Percentiles rank a stretch among this genome's conserved stretches.
These are phyloP conservation scores for Toxoplasma gondii DNA, from an alignment of 169 alveolate genomes.

Conservation along the genomic window DNA sequence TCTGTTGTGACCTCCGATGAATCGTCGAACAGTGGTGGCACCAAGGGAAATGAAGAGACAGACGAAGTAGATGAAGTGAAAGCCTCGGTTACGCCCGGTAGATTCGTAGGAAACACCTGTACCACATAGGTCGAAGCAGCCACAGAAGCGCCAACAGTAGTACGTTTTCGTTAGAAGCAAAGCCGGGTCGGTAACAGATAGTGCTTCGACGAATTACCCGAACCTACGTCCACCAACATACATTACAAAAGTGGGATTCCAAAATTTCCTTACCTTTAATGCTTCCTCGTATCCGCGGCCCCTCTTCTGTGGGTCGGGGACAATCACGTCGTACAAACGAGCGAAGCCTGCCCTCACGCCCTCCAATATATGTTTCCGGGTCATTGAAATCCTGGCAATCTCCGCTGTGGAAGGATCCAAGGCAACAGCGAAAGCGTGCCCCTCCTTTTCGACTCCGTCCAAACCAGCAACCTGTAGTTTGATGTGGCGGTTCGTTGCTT, in stretches of 20 bases:
- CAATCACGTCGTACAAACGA: slow-evolving; percentile 53
- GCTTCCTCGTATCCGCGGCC: slow-evolving; percentile 56
- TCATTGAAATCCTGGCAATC: background rate
- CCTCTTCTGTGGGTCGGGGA: slow-evolving; percentile 59
- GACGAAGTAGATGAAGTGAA: background rate
- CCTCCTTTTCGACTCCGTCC: background rate
- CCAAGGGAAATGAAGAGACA: background rate
- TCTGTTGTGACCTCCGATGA: background rate
- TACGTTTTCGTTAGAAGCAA: too few species aligned
- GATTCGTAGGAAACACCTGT: background rate
- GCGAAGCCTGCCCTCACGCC: slow-evolving; percentile 68
- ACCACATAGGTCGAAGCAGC: too few species aligned
- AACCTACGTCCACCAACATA: too few species aligned
- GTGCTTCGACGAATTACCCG: too few species aligned
- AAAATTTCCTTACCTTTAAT: slow-evolving; percentile 15
- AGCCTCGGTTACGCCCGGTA: slow-evolving; percentile 9
- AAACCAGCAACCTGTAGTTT: background rate
- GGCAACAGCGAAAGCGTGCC: slow-evolving; percentile 61
- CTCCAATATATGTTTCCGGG: slow-evolving; percentile 20
- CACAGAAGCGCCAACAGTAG: too few species aligned
- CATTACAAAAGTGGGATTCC: background rate
- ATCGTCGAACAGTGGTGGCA: slow-evolving; percentile 20
- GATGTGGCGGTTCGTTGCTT: slow-evolving; percentile 27
- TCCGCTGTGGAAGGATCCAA: slow-evolving; percentile 35
- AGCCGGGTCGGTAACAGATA: too few species aligned